Percentiles rank a stretch among this genome's conserved stretches.
Conservation (phyloP, 371 early-diverging fungal species). For the Actinomortierella wolfii region DNA sequence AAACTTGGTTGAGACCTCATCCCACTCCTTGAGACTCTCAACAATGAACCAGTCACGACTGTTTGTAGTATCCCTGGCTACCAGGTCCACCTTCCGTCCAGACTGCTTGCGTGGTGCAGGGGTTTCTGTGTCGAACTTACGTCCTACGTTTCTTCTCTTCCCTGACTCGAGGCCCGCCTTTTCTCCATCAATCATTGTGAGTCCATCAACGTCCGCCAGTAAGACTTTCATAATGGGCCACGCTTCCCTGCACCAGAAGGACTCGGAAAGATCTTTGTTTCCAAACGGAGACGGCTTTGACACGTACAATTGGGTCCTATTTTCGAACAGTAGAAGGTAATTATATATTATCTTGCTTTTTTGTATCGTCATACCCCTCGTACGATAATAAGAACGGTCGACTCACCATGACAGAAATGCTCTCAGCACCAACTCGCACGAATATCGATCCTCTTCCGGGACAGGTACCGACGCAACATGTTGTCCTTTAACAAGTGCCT, state of each 20-base stretch:
- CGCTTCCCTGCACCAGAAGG: constrained; percentile 28
- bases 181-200: constrained; percentile 31
- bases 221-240: constrained; percentile 29
- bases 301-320: constrained; percentile 15
- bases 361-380: constrained; percentile 1
- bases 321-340: background rate
- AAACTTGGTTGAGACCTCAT: constrained; percentile 20
- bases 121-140: constrained; percentile 10
- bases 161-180: constrained; percentile 23
- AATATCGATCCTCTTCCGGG: constrained; percentile 17
- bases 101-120: constrained; percentile 13
- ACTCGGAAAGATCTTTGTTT: constrained; percentile 19
- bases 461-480: constrained; percentile 25
- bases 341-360: background rate
- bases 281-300: constrained; percentile 25
- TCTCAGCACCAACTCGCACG: constrained; percentile 22
- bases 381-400: constrained; percentile 7
- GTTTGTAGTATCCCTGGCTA: constrained; percentile 19
- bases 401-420: constrained; percentile 21
- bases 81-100: constrained; percentile 30
- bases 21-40: constrained; percentile 32
- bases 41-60: constrained; percentile 29
- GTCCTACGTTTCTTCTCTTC: constrained; percentile 14
- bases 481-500: constrained; percentile 13
- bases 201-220: constrained; percentile 21